A percentile compares a stretch with the other conserved stretches of the same genome.
Evolutionary conservation across 768 basidiomycete genomes (phyloP).

Genomic region (Ramaria rubella): DNA sequence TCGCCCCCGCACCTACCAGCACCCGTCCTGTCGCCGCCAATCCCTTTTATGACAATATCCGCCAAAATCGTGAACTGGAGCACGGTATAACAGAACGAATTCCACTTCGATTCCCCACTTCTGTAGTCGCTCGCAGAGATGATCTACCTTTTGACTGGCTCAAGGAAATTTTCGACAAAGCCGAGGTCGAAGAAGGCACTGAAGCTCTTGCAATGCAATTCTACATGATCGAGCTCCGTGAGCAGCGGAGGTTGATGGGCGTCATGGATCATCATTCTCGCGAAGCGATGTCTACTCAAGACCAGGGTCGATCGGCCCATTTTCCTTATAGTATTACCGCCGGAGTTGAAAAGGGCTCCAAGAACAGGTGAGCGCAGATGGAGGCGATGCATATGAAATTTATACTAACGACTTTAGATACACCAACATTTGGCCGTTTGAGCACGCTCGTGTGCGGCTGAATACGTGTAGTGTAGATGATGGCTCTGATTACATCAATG

Average conservation of each 20-base stretch:
- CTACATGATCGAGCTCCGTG: slow-evolving; percentile 85
- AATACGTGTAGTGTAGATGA: slow-evolving; percentile 26
- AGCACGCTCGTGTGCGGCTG: slow-evolving; percentile 85
- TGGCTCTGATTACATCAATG: slow-evolving; percentile 90
- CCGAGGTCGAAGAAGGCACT: slow-evolving; percentile 56
- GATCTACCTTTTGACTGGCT: slow-evolving; percentile 82
- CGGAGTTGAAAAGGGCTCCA: slow-evolving; percentile 88
- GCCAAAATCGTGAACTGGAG: slow-evolving; percentile 79
- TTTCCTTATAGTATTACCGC: slow-evolving; percentile 95
- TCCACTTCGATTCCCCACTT: slow-evolving; percentile 50
- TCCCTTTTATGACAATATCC: slow-evolving; percentile 93
- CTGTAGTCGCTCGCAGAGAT: slow-evolving; percentile 43
- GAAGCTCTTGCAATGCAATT: slow-evolving; percentile 89
- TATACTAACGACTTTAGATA: slow-evolving; percentile 46
- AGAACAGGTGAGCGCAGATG: slow-evolving; percentile 63
- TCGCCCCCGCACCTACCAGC: slow-evolving; percentile 17
- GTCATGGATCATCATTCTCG: slow-evolving; percentile 87
- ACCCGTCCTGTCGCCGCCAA: slow-evolving; percentile 47
- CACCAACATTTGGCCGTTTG: slow-evolving; percentile 96
- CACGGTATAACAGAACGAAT: slow-evolving; percentile 68
- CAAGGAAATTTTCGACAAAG: slow-evolving; percentile 55
- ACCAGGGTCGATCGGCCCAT: neutral
- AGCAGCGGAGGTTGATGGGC: slow-evolving; percentile 81
- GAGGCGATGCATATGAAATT: neutral
- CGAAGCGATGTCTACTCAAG: slow-evolving; percentile 30